These are phyloP conservation scores for Debaryomyces sp. DNA, from an alignment of 1,139 yeast genomes.

Conservation along the genomic window DNA sequence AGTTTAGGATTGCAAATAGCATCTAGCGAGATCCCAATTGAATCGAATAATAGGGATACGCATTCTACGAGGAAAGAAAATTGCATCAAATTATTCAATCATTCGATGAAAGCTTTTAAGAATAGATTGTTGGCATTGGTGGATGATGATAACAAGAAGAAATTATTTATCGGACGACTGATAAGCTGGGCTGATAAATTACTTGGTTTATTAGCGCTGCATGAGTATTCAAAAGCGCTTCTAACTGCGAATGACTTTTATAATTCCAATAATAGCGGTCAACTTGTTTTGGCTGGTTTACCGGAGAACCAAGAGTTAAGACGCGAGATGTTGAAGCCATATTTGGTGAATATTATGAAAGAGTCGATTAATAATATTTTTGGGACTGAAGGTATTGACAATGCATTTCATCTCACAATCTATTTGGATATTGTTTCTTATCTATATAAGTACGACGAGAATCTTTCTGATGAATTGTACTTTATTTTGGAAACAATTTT, in stretches of 20 bases:
- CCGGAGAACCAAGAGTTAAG: conserved; percentile 51
- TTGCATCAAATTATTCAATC: conserved; percentile 2
- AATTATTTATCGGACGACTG: conserved; percentile 55
- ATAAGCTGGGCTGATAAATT: conserved; percentile 77
- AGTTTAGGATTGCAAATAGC: background rate
- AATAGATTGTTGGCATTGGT: conserved; percentile 27
- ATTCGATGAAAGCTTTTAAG: conserved; percentile 29
- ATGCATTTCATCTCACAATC: conserved; percentile 15
- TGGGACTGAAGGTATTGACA: conserved; percentile 19
- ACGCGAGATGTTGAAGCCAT: conserved; percentile 51
- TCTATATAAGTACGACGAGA: conserved; percentile 16
- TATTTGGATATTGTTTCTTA: conserved; percentile 29
- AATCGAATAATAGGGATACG: background rate
- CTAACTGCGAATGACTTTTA: conserved; percentile 57
- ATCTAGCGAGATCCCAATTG: background rate
- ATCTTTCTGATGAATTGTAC: conserved; percentile 22
- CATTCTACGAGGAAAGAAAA: background rate
- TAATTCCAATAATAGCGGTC: conserved; percentile 45
- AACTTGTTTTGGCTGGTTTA: conserved; percentile 52
- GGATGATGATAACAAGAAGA: conserved; percentile 19
- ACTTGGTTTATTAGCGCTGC: conserved; percentile 47
- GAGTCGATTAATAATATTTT: conserved; percentile 52
- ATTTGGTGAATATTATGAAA: conserved; percentile 57
- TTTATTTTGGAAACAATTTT: conserved; percentile 55
- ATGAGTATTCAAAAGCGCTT: conserved; percentile 58